Evolutionary conservation across 176 grass and related monocot genomes (phyloP), one percentile per base, ranked within the genome.

Genomic region (Carex scoparia): DNA sequence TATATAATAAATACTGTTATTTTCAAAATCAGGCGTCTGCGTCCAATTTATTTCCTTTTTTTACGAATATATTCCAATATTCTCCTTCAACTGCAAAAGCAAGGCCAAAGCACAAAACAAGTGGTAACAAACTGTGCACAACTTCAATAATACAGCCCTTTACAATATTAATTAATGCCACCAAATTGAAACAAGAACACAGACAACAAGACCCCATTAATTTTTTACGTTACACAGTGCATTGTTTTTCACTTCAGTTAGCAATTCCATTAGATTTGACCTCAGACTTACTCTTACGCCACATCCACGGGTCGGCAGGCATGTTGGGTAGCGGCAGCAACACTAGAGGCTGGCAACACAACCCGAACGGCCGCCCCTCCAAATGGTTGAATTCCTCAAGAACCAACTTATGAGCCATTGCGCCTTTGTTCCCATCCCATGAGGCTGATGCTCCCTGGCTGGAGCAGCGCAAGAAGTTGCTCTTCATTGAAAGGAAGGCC

Each of bases 361-460:
- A 87, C 30, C 97, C 97, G 80, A 99, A 99, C 49, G 91, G 97
- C 97, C 97, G 96, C 42, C 97, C 97, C n/a, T 96, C 88, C 76
- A 91, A 99, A 76, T 88, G 64, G 10, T 49, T 88, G 65, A 99
- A 89, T 33, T 90, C 86, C 38, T 91, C 90, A 87, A 86, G 82
- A 70, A 73, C 79, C 16, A 61, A 85, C 12, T 86, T 80, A 82
- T 65, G 28, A 62, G 31, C 69, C 23, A 4, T 69, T 1, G 5
- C 11, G 66, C 81, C 92, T 87, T 70, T 23, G 84, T 81, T 85
- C 10, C 16, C 46, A 37, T 79, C 30, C 87, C 55, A 90, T 75
- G 84, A 91, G 61, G 70, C 84, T 1, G 92, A 89, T 54, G 91
- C 87, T 18, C 65, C 88, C 3, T 89, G 84, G 84, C 88, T 92